Evolutionary conservation across 129 eudicot species (phyloP).

Genomic region (Helichrysum umbraculigerum): DNA sequence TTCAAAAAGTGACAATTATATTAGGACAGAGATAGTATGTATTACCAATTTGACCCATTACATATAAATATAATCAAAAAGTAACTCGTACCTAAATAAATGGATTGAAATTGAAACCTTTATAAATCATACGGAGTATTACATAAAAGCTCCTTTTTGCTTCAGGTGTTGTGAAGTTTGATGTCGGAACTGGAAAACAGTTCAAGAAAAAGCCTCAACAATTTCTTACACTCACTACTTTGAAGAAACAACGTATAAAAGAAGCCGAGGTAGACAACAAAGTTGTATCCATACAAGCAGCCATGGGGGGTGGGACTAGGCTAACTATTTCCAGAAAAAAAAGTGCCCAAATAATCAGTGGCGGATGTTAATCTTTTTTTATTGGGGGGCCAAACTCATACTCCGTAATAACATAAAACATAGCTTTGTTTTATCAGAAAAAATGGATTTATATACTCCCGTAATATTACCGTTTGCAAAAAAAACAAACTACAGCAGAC

Average conservation of each 20-base stretch:
- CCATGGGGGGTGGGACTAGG: constrained; percentile 96
- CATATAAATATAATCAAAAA: neutral
- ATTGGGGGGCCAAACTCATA: too few relatives aligned
- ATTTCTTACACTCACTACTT: constrained; percentile 79
- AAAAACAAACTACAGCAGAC: too few relatives aligned
- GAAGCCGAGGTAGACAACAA: constrained; percentile 71
- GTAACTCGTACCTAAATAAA: neutral
- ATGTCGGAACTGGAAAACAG: constrained; percentile 68
- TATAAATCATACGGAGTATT: too few relatives aligned
- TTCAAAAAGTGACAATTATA: too few relatives aligned
- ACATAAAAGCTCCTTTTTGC: neutral
- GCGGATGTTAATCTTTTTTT: too few relatives aligned
- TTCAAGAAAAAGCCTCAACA: constrained; percentile 57
- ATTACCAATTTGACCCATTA: neutral
- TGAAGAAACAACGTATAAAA: constrained; percentile 69
- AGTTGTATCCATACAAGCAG: constrained; percentile 83
- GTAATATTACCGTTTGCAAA: too few relatives aligned
- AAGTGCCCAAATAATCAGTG: constrained; percentile 66
- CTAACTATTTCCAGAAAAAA: constrained; percentile 78
- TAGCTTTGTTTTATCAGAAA: too few relatives aligned
- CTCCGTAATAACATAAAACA: too few relatives aligned
- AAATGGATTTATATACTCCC: too few relatives aligned
- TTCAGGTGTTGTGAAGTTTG: constrained; percentile 85
- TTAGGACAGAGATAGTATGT: too few relatives aligned
- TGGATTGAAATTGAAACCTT: neutral